Percentiles rank a stretch among this genome's conserved stretches.
phyloP scores from a whole-genome alignment of 1,284 basidiomycete genomes.

The Pholiota adiposa region DNA sequence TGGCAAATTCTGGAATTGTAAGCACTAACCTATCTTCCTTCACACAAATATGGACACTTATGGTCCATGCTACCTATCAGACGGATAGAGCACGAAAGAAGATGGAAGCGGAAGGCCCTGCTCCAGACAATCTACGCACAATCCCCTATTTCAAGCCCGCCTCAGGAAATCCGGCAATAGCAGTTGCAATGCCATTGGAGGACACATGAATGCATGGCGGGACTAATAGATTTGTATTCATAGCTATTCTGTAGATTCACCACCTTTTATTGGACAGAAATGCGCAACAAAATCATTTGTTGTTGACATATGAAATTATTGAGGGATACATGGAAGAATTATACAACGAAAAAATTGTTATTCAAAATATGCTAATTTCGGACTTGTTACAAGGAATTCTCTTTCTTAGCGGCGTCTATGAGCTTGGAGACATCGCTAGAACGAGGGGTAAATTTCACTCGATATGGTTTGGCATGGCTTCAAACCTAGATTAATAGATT shows the following conservation, averaged over 20 bases:
- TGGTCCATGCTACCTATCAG: constrained; percentile 39
- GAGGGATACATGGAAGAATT: no score
- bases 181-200: constrained; percentile 21
- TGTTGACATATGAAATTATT: no score
- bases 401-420: neutral
- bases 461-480: constrained; percentile 7
- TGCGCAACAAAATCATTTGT: neutral
- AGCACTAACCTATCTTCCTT: constrained; percentile 35
- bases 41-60: constrained; percentile 10
- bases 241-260: no score
- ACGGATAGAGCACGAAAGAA: constrained; percentile 68
- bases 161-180: constrained; percentile 38
- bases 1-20: constrained; percentile 70
- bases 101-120: constrained; percentile 60
- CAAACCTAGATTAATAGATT: neutral
- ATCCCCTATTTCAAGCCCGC: constrained; percentile 64
- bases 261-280: no score
- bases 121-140: constrained; percentile 62
- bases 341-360: no score
- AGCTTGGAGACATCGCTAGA: neutral
- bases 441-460: constrained; percentile 2
- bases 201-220: neutral
- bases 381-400: neutral
- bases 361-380: no score
- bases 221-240: no score